These are phyloP conservation scores for Boletus eberwhitei DNA, from an alignment of 768 basidiomycete species.

Conservation along the genomic window DNA sequence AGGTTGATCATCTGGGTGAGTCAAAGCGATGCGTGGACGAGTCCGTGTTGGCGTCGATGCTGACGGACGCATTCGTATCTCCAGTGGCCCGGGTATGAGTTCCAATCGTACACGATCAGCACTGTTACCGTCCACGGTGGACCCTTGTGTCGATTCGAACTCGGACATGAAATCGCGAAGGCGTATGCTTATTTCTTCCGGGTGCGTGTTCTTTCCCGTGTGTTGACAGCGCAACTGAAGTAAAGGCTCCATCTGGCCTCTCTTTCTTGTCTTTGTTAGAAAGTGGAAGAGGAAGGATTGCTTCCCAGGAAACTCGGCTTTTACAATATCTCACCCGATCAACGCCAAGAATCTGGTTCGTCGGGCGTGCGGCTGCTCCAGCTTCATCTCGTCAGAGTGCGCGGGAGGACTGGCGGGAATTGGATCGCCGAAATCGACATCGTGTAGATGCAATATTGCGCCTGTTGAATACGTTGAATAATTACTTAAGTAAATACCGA, in stretches of 20 bases:
- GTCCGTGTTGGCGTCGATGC: no score
- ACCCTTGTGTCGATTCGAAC: neutral
- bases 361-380: constrained; percentile 7
- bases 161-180: neutral
- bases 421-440: constrained; percentile 15
- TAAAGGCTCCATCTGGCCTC: neutral
- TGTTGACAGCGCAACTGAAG: neutral
- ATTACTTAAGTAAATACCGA: neutral
- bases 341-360: neutral
- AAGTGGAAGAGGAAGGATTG: neutral
- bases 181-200: neutral
- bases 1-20: constrained; percentile 2
- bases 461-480: neutral
- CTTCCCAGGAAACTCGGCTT: neutral
- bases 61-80: neutral
- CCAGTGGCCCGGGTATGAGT: constrained; percentile 12
- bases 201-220: neutral
- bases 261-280: neutral
- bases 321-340: constrained; percentile 13
- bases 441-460: neutral
- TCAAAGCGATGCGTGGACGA: neutral
- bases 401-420: neutral
- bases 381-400: constrained; percentile 5
- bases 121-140: neutral
- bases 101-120: neutral